These are phyloP conservation scores for Candida succiphila DNA, from an alignment of 805 yeast genomes.

Conservation along the genomic window DNA sequence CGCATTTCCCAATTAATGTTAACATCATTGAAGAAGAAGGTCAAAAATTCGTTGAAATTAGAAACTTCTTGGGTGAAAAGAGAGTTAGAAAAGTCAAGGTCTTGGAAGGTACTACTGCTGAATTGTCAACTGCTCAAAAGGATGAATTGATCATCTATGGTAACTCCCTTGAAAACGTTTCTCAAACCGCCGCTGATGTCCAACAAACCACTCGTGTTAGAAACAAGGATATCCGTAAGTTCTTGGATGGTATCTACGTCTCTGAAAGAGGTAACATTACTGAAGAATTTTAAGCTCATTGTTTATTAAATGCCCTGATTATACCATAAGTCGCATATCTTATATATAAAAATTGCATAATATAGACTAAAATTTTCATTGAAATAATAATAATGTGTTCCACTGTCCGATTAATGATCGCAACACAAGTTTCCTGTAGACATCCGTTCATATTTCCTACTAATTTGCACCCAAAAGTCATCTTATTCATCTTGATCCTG, in stretches of 20 bases:
- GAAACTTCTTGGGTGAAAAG: conserved; percentile 99
- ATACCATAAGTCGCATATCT: too few relatives aligned
- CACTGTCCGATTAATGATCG: too few relatives aligned
- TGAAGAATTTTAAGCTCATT: conserved; percentile 23
- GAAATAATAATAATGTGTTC: too few relatives aligned
- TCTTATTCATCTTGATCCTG: too few relatives aligned
- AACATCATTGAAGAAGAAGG: conserved; percentile 79
- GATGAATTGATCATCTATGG: conserved; percentile 91
- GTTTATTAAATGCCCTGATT: too few relatives aligned
- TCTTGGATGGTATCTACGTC: conserved; percentile 99
- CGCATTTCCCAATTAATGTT: conserved; percentile 99
- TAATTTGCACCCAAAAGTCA: too few relatives aligned
- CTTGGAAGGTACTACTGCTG: conserved; percentile 82
- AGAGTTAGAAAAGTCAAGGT: conserved; percentile 83
- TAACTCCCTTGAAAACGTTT: conserved; percentile 94
- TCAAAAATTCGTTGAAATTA: conserved; percentile 75
- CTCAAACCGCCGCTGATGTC: conserved; percentile 97
- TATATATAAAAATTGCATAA: too few relatives aligned
- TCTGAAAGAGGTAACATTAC: conserved; percentile 88
- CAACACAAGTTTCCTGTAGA: too few relatives aligned
- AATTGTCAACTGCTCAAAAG: conserved; percentile 75
- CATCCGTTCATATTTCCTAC: too few relatives aligned
- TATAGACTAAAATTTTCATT: too few relatives aligned
- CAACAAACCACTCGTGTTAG: conserved; percentile 98
- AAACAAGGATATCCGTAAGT: conserved; percentile 99